Evolutionary conservation across 1,284 basidiomycete species (phyloP).

Genomic region (Ceratorhiza oryzae-sativae): DNA sequence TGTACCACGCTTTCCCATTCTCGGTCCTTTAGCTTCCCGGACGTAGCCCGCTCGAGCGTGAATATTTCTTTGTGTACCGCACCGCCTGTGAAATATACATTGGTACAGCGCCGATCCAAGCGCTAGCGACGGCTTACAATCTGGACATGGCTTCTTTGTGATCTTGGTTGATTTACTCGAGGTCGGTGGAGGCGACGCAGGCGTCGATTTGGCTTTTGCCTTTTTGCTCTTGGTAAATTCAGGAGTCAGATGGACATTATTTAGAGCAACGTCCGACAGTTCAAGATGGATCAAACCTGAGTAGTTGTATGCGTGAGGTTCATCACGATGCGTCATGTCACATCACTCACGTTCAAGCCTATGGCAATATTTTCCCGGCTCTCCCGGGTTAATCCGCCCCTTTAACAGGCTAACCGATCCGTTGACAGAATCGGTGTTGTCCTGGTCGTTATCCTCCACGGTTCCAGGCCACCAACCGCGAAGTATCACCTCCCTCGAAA

Average conservation of each 20-base stretch:
- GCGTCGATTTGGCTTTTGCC: slow-evolving; percentile 2
- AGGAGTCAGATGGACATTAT: slow-evolving; percentile 64
- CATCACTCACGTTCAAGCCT: slow-evolving; percentile 59
- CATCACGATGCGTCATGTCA: not conserved
- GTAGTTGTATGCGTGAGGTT: not conserved
- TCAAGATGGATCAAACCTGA: slow-evolving; percentile 71
- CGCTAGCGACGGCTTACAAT: slow-evolving; percentile 51
- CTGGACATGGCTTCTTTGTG: slow-evolving; percentile 48
- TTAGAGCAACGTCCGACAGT: slow-evolving; percentile 67
- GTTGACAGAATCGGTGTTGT: slow-evolving; percentile 40
- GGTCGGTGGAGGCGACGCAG: not conserved
- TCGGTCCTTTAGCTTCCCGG: slow-evolving; percentile 61
- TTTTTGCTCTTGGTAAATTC: slow-evolving; percentile 53
- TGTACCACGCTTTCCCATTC: slow-evolving; percentile 78
- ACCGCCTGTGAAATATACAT: slow-evolving; percentile 55
- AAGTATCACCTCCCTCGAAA: slow-evolving; percentile 56
- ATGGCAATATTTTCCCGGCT: slow-evolving; percentile 58
- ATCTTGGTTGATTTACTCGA: slow-evolving; percentile 46
- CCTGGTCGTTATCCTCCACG: slow-evolving; percentile 47
- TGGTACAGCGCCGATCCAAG: not conserved
- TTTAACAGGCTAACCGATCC: slow-evolving; percentile 52
- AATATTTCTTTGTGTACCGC: slow-evolving; percentile 77
- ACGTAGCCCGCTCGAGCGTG: slow-evolving; percentile 62
- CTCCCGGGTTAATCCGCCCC: slow-evolving; percentile 60
- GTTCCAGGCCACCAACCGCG: slow-evolving; percentile 62